Base-by-base conservation (phyloP, 441 rosid genomes). In the Codiaeum variegatum region DNA sequence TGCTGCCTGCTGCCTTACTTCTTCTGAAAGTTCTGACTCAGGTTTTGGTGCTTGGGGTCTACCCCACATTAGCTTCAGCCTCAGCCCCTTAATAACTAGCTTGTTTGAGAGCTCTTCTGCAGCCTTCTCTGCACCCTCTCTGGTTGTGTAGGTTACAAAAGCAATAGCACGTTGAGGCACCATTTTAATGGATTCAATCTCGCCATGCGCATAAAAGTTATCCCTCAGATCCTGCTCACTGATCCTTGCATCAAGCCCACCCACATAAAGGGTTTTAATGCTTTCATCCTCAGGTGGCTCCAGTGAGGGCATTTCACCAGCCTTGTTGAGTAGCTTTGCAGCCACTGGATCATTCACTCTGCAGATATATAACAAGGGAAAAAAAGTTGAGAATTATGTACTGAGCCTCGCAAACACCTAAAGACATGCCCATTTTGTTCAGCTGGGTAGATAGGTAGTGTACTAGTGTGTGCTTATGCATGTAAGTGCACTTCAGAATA, bases 61-160 rank as follows among this genome's bases (percentile, higher is more conserved):
- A 59, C 98, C 99, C 99, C 99, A 93, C 86, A 85, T 88, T 66
- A 93, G 83, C 82, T 93, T 93, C 81, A 93, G 81, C 79, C 98
- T 80, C 69, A 91, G 81, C 56, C 96, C 98, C 78, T 91, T 93
- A 71, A 91, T 79, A 15, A 93, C 97, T 55, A 94, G 84, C 81
- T 83, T 92, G 83, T 93, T 92, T 40, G 90, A 84, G 54, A 94
- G 96, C 80, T 94, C 99, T 69, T 86, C 91, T 0, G 98, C 97
- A 55, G 99, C 98, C 79, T 91, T 94, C 81, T 94, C 99, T 58
- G 98, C 97, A 38, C 96, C 99, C 87, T 94, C 99, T 72, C 99
- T 83, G 75, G 90, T 83, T 66, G 97, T 89, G 81, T 94, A 92
- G 10, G 97, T 88, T 66, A 94, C 96, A 79, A 94, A 94, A 12